phyloP scores from a whole-genome alignment of 1,139 yeast genomes.

The Debaryomycetaceae sp. region DNA sequence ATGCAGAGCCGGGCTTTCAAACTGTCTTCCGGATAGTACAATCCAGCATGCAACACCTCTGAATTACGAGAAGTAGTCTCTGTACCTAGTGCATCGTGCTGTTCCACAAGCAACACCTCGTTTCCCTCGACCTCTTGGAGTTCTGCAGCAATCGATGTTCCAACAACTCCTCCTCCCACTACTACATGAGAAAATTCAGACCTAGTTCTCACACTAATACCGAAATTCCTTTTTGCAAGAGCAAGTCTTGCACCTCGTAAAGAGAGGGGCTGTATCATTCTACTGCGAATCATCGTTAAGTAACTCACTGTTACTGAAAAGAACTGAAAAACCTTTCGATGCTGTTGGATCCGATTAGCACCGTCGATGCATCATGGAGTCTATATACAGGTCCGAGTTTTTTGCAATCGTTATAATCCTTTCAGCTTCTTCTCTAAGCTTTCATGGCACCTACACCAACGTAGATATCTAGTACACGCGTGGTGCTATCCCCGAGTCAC shows the following conservation, averaged over 20 bases:
- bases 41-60: constrained; percentile 90
- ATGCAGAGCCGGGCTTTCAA: constrained; percentile 70
- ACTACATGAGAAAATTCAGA: constrained; percentile 75
- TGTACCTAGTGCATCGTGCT: constrained; percentile 60
- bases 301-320: no score
- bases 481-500: no score
- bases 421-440: no score
- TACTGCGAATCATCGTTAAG: no score
- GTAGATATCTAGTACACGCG: no score
- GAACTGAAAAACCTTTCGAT: no score
- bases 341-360: no score
- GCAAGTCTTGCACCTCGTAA: background rate
- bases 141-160: constrained; percentile 76
- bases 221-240: background rate
- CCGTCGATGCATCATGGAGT: no score
- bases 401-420: no score
- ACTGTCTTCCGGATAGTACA: constrained; percentile 70
- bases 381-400: no score
- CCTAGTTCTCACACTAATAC: background rate
- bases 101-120: constrained; percentile 63
- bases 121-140: constrained; percentile 44
- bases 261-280: no score
- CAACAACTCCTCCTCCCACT: constrained; percentile 88
- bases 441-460: no score
- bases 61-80: constrained; percentile 88